Conservation (phyloP, 2,329 filamentous ascomycete species). For the Aspergillus brasiliensis region DNA sequence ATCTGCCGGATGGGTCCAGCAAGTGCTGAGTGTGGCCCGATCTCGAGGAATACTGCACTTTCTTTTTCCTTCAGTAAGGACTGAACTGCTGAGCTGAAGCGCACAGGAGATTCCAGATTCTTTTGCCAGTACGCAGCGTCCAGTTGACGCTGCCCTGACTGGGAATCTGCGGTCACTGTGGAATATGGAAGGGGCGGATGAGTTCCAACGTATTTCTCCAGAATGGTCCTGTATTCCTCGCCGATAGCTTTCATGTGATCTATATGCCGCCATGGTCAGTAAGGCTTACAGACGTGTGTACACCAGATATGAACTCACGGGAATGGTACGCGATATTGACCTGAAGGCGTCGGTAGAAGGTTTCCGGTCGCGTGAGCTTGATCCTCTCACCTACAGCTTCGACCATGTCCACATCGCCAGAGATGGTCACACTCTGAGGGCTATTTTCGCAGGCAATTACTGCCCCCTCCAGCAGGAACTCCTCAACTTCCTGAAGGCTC, state of each 20-base stretch:
- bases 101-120: constrained; percentile 24
- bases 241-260: constrained; percentile 20
- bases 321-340: constrained; percentile 27
- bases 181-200: too few species aligned
- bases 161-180: too few species aligned
- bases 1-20: constrained; percentile 29
- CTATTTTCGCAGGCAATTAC: constrained; percentile 23
- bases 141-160: too few species aligned
- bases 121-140: constrained; percentile 21
- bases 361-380: constrained; percentile 9
- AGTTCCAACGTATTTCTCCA: too few species aligned
- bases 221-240: constrained; percentile 4
- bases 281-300: too few species aligned
- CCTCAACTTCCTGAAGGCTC: not conserved
- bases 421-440: constrained; percentile 18
- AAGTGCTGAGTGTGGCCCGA: constrained; percentile 42
- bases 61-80: not conserved
- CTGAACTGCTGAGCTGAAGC: constrained; percentile 14
- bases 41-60: constrained; percentile 28
- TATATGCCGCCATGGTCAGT: too few species aligned
- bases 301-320: constrained; percentile 7
- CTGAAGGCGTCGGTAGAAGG: constrained; percentile 12
- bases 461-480: constrained; percentile 10
- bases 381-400: constrained; percentile 2
- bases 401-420: constrained; percentile 17